Evolutionary conservation across 768 basidiomycete species (phyloP).

Genomic region (Amanita thiersii): DNA sequence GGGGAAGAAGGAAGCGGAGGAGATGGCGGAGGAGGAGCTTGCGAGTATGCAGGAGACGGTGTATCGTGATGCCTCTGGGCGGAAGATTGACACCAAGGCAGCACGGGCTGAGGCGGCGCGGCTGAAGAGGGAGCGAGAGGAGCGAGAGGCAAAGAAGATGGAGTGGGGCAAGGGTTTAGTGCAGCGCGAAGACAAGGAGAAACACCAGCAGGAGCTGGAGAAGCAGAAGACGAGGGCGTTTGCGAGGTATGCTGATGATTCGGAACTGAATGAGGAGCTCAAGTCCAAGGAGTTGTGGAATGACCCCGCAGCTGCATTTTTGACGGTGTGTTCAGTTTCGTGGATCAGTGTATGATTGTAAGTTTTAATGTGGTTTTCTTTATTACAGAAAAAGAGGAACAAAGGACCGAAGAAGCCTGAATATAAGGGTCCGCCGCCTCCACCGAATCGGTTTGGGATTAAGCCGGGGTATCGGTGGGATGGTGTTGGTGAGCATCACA

Average conservation of each 20-base stretch:
- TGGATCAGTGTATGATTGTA: not conserved
- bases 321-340: slow-evolving; percentile 52
- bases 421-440: slow-evolving; percentile 80
- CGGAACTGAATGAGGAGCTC: slow-evolving; percentile 76
- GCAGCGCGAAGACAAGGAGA: slow-evolving; percentile 76
- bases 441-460: slow-evolving; percentile 94
- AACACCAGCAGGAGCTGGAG: slow-evolving; percentile 54
- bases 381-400: slow-evolving; percentile 55
- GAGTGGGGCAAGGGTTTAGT: slow-evolving; percentile 97
- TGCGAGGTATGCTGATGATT: slow-evolving; percentile 77
- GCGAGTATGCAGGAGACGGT: slow-evolving; percentile 80
- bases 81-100: slow-evolving; percentile 83
- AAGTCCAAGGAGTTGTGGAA: slow-evolving; percentile 86
- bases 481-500: slow-evolving; percentile 69
- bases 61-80: slow-evolving; percentile 85
- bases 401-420: slow-evolving; percentile 79
- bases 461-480: slow-evolving; percentile 97
- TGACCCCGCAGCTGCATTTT: slow-evolving; percentile 93
- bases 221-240: slow-evolving; percentile 59
- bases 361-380: slow-evolving; percentile 4
- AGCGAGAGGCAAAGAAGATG: slow-evolving; percentile 87
- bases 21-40: slow-evolving; percentile 42
- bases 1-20: slow-evolving; percentile 19
- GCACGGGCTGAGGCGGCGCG: slow-evolving; percentile 79
- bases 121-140: slow-evolving; percentile 72